Percentiles rank a stretch among this genome's conserved stretches.
These are phyloP conservation scores for Globisporangium megalacanthum DNA, from an alignment of 352 stramenopile genomes.

Conservation along the genomic window DNA sequence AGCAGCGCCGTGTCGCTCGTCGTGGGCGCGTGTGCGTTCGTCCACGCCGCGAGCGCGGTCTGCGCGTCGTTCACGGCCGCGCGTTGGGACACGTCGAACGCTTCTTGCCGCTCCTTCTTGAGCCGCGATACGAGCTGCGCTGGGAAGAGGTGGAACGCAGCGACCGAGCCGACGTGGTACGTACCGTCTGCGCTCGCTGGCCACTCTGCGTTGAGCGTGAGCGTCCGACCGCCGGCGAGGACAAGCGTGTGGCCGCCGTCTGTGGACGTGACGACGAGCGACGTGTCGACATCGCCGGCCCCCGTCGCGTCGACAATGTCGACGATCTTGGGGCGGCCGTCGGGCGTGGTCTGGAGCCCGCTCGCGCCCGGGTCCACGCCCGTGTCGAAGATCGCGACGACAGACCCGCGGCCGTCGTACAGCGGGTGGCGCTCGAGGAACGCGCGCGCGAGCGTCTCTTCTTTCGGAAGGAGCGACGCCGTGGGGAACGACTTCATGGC, in stretches of 20 bases:
- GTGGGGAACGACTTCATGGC: conserved; percentile 62
- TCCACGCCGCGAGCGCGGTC: conserved; percentile 52
- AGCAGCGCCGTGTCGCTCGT: conserved; percentile 44
- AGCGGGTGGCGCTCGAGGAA: conserved; percentile 79
- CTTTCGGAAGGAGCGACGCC: conserved; percentile 81
- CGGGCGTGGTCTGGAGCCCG: conserved; percentile 79
- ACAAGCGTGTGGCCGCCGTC: conserved; percentile 43
- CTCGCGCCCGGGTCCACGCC: conserved; percentile 91
- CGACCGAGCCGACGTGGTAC: conserved; percentile 84
- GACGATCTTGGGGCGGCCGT: conserved; percentile 91
- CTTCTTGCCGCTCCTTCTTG: conserved; percentile 80
- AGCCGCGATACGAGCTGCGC: conserved; percentile 53
- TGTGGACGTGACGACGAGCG: conserved; percentile 38
- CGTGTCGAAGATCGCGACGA: conserved; percentile 96
- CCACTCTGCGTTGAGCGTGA: conserved; percentile 81
- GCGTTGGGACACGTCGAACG: conserved; percentile 70
- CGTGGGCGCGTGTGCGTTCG: conserved; percentile 54
- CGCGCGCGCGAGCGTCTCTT: conserved; percentile 82
- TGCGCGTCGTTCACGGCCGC: conserved; percentile 63
- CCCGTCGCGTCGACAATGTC: conserved; percentile 95
- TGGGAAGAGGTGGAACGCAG: conserved; percentile 89
- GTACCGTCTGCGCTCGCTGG: conserved; percentile 40
- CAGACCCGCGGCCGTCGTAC: conserved; percentile 88
- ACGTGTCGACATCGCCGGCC: conserved; percentile 91
- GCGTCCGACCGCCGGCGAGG: conserved; percentile 31